A percentile compares a stretch with the other conserved stretches of the same genome.
These are phyloP conservation scores for Rhexocercosporidium sp. DNA, from an alignment of 2,329 filamentous ascomycete genomes.

Conservation along the genomic window DNA sequence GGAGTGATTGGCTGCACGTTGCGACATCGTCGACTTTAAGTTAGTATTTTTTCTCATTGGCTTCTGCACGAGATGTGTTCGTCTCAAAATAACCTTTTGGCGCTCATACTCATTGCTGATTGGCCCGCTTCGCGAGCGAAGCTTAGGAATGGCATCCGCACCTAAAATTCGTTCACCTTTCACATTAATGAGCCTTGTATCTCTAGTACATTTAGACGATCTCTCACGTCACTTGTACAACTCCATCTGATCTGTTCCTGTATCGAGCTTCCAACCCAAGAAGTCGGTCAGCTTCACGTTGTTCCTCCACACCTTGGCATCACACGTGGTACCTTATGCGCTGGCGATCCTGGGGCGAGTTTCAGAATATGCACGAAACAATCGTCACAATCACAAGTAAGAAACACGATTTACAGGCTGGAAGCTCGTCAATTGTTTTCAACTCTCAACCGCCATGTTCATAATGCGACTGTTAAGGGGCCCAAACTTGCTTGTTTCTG, in stretches of 20 bases:
- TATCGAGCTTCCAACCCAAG: background rate
- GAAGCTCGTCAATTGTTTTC: background rate
- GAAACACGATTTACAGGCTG: slow-evolving; percentile 3
- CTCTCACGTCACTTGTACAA: background rate
- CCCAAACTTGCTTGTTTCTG: slow-evolving; percentile 1
- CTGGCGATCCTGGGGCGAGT: slow-evolving; percentile 1
- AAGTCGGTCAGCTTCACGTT: background rate
- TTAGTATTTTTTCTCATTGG: background rate
- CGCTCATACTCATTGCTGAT: background rate
- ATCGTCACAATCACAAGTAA: slow-evolving; percentile 5
- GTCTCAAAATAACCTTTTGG: background rate
- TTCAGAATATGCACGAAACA: slow-evolving; percentile 12
- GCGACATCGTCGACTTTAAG: background rate
- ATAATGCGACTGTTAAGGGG: background rate
- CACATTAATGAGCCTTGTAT: background rate
- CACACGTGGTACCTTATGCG: slow-evolving; percentile 6
- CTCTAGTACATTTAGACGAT: background rate
- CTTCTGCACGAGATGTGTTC: background rate
- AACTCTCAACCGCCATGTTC: background rate
- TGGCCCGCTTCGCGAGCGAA: background rate
- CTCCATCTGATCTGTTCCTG: background rate
- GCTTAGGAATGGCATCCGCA: background rate
- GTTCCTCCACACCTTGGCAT: background rate
- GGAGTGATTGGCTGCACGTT: background rate
- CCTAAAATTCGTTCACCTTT: background rate